phyloP scores from a whole-genome alignment of 805 yeast genomes.

The Saccharomycopsis sp. region DNA sequence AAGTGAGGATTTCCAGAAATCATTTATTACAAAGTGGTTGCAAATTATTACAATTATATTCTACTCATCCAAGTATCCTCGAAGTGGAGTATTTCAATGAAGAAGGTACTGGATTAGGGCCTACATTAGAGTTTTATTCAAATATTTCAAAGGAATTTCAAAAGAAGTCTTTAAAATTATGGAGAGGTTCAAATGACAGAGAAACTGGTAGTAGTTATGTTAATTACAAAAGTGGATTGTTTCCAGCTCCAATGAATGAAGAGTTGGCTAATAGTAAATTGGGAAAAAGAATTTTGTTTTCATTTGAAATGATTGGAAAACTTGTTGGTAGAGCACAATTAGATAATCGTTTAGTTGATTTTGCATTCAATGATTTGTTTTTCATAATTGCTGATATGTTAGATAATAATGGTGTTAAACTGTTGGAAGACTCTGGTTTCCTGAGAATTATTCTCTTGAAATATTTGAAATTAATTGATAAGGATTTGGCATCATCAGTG shows the following conservation, averaged over 20 bases:
- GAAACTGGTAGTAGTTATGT: slow-evolving; percentile 29
- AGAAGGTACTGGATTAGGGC: slow-evolving; percentile 95
- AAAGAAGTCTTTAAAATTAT: slow-evolving; percentile 43
- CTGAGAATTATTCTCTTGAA: slow-evolving; percentile 23
- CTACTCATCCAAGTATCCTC: slow-evolving; percentile 66
- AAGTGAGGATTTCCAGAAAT: slow-evolving; percentile 65
- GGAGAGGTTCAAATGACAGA: slow-evolving; percentile 43
- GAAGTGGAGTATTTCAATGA: slow-evolving; percentile 87
- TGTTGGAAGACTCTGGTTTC: not conserved
- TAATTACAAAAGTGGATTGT: slow-evolving; percentile 43
- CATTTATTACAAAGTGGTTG: slow-evolving; percentile 66
- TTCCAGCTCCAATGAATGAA: slow-evolving; percentile 54
- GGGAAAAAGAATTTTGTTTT: slow-evolving; percentile 33
- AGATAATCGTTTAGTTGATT: slow-evolving; percentile 82
- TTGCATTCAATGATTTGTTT: slow-evolving; percentile 62
- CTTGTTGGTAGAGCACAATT: slow-evolving; percentile 80
- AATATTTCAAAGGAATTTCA: slow-evolving; percentile 68
- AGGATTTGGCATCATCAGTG: slow-evolving; percentile 47
- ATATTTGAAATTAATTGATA: slow-evolving; percentile 43
- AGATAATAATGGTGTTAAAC: slow-evolving; percentile 6
- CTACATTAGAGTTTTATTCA: slow-evolving; percentile 88
- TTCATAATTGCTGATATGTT: slow-evolving; percentile 42
- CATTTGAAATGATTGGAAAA: slow-evolving; percentile 64
- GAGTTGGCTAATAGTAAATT: slow-evolving; percentile 21
- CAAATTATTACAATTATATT: slow-evolving; percentile 67